Conservation (phyloP, 2,329 filamentous ascomycete species). For the Niveomyces coronatus region DNA sequence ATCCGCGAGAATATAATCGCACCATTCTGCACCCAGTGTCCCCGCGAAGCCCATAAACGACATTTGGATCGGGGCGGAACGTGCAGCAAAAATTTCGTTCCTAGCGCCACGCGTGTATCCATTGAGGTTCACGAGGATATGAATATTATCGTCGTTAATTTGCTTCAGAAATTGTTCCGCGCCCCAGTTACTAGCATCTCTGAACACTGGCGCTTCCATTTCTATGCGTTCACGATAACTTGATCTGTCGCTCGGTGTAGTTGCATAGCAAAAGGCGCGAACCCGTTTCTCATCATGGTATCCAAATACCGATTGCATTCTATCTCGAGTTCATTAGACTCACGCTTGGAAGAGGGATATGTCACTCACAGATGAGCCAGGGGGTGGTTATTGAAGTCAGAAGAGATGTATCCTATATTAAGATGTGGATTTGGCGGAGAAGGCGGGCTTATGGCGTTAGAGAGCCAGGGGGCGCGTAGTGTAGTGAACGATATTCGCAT, state of each 20-base stretch:
- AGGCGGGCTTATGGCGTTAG: slow-evolving; percentile 67
- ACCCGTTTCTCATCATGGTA: slow-evolving; percentile 66
- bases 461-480: slow-evolving; percentile 76
- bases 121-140: slow-evolving; percentile 95
- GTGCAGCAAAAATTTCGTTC: slow-evolving; percentile 93
- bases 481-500: slow-evolving; percentile 88
- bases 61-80: slow-evolving; percentile 95
- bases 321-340: slow-evolving; percentile 17
- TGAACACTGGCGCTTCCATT: slow-evolving; percentile 80
- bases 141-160: slow-evolving; percentile 78
- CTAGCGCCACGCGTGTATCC: slow-evolving; percentile 94
- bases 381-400: slow-evolving; percentile 98
- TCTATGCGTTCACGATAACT: slow-evolving; percentile 88
- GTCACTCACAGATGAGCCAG: slow-evolving; percentile 67
- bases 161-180: slow-evolving; percentile 76
- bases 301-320: slow-evolving; percentile 97
- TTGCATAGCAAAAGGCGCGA: slow-evolving; percentile 90
- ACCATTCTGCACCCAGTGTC: slow-evolving; percentile 94
- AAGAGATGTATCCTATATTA: slow-evolving; percentile 94
- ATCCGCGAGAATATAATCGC: slow-evolving; percentile 91
- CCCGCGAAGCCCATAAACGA: slow-evolving; percentile 99
- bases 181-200: slow-evolving; percentile 79
- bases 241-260: slow-evolving; percentile 82
- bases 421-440: slow-evolving; percentile 69
- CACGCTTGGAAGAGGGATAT: background rate